Percentiles rank a stretch among this genome's conserved stretches.
Evolutionary conservation across 2,329 filamentous ascomycete genomes (phyloP).

Genomic region (Teratosphaeria destructans): DNA sequence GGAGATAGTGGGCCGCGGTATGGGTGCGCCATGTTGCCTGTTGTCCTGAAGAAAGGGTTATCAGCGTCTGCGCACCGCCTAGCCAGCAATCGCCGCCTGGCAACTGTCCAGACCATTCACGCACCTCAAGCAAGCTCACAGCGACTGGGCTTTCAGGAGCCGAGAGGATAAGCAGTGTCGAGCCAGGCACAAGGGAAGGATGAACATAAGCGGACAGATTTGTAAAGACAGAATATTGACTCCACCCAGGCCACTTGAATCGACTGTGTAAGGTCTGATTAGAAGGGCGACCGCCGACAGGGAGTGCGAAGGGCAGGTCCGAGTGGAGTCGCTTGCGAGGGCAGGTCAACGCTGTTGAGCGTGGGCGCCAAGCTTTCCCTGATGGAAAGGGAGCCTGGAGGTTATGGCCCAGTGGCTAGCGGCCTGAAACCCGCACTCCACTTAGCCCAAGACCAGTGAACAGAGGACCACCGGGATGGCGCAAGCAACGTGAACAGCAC

Average conservation of each 20-base stretch:
- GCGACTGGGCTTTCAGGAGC: neutral
- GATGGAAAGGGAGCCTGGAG: neutral
- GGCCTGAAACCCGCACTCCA: neutral
- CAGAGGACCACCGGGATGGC: neutral
- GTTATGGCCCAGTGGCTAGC: neutral
- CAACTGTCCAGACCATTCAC: neutral
- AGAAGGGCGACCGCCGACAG: neutral
- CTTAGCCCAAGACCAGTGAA: neutral
- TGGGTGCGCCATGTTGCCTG: slow-evolving; percentile 47
- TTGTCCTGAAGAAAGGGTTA: neutral
- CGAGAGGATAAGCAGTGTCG: neutral
- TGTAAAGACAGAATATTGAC: neutral
- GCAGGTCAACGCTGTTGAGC: neutral
- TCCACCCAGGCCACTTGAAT: neutral
- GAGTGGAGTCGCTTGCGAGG: neutral
- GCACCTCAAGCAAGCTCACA: neutral
- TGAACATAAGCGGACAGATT: neutral
- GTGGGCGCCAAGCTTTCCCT: neutral
- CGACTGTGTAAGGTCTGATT: neutral
- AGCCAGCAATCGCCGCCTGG: neutral
- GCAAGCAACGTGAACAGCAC: neutral
- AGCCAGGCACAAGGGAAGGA: neutral
- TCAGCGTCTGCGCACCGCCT: neutral
- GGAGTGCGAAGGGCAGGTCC: neutral
- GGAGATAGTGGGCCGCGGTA: slow-evolving; percentile 67